A percentile compares a stretch with the other conserved stretches of the same genome.
phyloP scores from a whole-genome alignment of 176 grass and related monocot genomes.

The Tuctoria greenei region DNA sequence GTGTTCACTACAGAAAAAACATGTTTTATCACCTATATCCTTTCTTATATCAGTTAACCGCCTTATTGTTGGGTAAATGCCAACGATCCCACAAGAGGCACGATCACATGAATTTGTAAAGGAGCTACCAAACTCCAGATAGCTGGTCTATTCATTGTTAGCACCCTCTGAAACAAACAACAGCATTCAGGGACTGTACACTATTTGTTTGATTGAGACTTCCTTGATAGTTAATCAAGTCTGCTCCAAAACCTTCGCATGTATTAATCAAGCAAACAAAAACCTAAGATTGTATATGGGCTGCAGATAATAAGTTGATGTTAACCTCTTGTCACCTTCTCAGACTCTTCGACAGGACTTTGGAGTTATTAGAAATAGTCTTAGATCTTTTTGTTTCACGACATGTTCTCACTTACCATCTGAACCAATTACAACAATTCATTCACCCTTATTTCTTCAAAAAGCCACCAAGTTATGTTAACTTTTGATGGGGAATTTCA shows the following conservation, averaged over 20 bases:
- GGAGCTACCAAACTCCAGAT: not conserved
- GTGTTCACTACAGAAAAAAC: not conserved
- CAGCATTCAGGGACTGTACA: not conserved
- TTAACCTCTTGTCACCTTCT: not conserved
- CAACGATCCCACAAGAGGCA: not conserved
- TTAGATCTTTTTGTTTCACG: not conserved
- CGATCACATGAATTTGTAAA: not conserved
- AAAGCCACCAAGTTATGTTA: not conserved
- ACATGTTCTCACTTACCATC: conserved; percentile 3
- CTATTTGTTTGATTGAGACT: not conserved
- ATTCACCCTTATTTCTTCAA: conserved; percentile 1
- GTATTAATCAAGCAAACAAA: too few species aligned
- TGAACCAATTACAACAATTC: not conserved
- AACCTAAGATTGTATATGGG: too few species aligned
- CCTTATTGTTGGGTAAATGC: not conserved
- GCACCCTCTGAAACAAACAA: not conserved
- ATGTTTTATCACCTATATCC: too few species aligned
- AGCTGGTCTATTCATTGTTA: not conserved
- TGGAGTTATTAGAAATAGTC: not conserved
- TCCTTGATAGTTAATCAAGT: too few species aligned
- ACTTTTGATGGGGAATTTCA: not conserved
- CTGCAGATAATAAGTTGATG: not conserved
- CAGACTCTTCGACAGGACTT: not conserved
- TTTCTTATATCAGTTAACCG: not conserved
- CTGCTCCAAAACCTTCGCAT: too few species aligned